Base-by-base conservation (phyloP, 352 stramenopile species). In the Globisporangium irregulare region DNA sequence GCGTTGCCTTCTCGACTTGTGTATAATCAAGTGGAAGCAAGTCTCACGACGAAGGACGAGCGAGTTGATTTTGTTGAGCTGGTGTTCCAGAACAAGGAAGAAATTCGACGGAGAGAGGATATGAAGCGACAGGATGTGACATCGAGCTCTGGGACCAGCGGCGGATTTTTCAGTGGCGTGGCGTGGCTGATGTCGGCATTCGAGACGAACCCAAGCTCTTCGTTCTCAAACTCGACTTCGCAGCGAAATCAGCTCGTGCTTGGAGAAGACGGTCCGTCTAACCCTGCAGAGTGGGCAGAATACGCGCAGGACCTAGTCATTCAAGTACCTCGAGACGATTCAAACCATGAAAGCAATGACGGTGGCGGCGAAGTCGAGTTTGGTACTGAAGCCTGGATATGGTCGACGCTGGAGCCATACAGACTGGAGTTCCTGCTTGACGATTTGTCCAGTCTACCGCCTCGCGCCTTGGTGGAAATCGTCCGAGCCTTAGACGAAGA, bases 101-200 rank as follows among this genome's bases (percentile, higher is more conserved):
- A 81, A 38, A 59, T 90, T 1, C 78, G 82, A 25, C 70, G 67
- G 10, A 80, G 74, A n/a, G 77, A 91, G 55, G 77, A 73, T 18
- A 66, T 86, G 29, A 79, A 64, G 36, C 63, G 71, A 6, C 75
- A 81, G 67, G 76, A 78, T 27, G 50, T 68, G 14, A 67, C 76
- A 14, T 59, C 60, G n/a, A 68, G 54, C 1, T 64, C 67, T 10
- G 68, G 60, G 1, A 69, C 67, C 27, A 69, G 66, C 22, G 71
- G 76, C 20, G 73, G 77, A 4, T 94, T 94, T 66, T 92, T 92
- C 59, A 91, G 84, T 34, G 84, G 86, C 32, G 72, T 94, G 12
- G 75, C 86, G 15, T 94, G 86, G 86, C 51, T 94, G 18, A 70
- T 92, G 59, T 87, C 84, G 34, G 80, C 84, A 32, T 75, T 94